phyloP scores from a whole-genome alignment of 1,284 basidiomycete species.

The Ustilago hordei region DNA sequence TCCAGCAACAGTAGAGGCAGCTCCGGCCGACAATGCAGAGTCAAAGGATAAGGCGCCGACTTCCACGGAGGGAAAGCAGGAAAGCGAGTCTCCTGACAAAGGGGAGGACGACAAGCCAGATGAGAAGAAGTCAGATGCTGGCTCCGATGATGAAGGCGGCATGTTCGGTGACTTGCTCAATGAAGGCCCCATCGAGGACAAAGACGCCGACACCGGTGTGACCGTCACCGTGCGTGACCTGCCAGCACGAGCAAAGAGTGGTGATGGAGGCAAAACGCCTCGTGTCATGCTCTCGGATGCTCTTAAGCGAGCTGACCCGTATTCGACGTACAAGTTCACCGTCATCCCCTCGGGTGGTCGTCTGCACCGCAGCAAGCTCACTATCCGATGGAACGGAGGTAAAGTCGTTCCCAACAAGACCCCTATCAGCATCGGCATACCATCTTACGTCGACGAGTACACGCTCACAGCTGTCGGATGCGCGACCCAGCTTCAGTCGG shows the following conservation, averaged over 20 bases:
- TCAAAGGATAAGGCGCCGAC: background rate
- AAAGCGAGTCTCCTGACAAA: background rate
- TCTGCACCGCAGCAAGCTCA: slow-evolving; percentile 58
- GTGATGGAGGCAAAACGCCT: slow-evolving; percentile 59
- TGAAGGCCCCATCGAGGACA: slow-evolving; percentile 80
- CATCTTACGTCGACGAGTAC: slow-evolving; percentile 76
- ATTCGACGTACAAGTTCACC: slow-evolving; percentile 79
- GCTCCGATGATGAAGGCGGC: slow-evolving; percentile 72
- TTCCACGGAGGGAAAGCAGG: background rate
- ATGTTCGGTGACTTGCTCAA: slow-evolving; percentile 84
- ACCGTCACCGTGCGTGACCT: slow-evolving; percentile 48
- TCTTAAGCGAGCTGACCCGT: slow-evolving; percentile 75
- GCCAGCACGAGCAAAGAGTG: slow-evolving; percentile 57
- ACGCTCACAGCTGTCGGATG: slow-evolving; percentile 88
- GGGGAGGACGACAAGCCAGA: slow-evolving; percentile 7
- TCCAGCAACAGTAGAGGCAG: slow-evolving; percentile 6
- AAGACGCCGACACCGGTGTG: slow-evolving; percentile 47
- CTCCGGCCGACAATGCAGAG: background rate
- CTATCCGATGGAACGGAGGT: slow-evolving; percentile 62
- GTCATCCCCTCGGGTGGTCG: slow-evolving; percentile 50
- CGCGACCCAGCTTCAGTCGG: slow-evolving; percentile 81
- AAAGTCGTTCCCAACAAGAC: slow-evolving; percentile 57
- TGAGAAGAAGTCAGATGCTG: slow-evolving; percentile 20
- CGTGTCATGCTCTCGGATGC: slow-evolving; percentile 61
- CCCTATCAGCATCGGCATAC: slow-evolving; percentile 71